These are phyloP conservation scores for Ophiocordyceps camponoti-saundersi DNA, from an alignment of 2,329 filamentous ascomycete genomes.

Conservation along the genomic window DNA sequence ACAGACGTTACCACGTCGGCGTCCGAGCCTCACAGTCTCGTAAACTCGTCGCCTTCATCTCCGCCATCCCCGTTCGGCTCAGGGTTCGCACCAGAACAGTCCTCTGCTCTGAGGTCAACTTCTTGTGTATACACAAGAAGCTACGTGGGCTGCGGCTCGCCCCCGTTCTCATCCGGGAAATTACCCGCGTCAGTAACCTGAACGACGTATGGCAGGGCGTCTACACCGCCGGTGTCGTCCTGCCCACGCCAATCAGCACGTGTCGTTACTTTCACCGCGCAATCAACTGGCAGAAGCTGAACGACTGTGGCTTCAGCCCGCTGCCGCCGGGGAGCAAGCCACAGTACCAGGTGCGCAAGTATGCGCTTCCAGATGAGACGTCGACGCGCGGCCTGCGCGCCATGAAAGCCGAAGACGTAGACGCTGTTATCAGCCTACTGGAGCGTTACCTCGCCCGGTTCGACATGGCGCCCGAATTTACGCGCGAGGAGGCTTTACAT, in stretches of 20 bases:
- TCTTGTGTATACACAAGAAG: constrained; percentile 96
- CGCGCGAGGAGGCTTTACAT: constrained; percentile 65
- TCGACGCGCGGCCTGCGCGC: constrained; percentile 57
- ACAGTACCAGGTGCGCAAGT: constrained; percentile 70
- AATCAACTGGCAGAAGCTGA: constrained; percentile 89
- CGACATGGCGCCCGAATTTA: constrained; percentile 71
- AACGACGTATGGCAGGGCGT: constrained; percentile 85
- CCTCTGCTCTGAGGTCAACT: constrained; percentile 86
- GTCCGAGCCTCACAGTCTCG: constrained; percentile 69
- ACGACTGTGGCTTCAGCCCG: constrained; percentile 86
- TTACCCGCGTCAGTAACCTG: constrained; percentile 81
- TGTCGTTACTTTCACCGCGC: constrained; percentile 92
- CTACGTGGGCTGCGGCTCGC: constrained; percentile 82
- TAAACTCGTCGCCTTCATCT: constrained; percentile 91
- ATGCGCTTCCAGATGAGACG: constrained; percentile 61
- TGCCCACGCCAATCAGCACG: constrained; percentile 82
- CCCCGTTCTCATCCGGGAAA: constrained; percentile 92
- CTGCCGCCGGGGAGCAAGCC: constrained; percentile 73
- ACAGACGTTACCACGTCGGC: constrained; percentile 85
- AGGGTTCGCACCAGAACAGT: constrained; percentile 62
- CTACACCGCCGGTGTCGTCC: constrained; percentile 81
- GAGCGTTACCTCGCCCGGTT: constrained; percentile 64
- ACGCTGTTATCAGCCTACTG: constrained; percentile 57
- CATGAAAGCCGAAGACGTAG: constrained; percentile 66
- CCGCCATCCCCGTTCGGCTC: constrained; percentile 73